These are phyloP conservation scores for Gorgonomyces haynaldii DNA, from an alignment of 192 early-diverging fungal genomes.

Conservation along the genomic window DNA sequence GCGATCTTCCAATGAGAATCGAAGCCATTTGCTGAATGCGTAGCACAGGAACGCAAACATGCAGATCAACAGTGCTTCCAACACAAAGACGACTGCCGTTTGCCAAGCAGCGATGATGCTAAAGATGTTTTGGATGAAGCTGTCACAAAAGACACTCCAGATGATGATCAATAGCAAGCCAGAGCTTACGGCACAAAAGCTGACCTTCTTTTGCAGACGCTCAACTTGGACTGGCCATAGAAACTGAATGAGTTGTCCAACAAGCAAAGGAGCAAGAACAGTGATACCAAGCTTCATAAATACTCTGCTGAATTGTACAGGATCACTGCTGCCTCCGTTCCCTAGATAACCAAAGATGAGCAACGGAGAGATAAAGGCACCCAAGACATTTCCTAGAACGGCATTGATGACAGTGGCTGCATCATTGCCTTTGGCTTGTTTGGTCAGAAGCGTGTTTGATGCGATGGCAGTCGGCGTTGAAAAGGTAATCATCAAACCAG, in stretches of 20 bases:
- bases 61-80: conserved; percentile 39
- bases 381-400: conserved; percentile 57
- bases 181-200: conserved; percentile 42
- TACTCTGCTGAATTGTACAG: conserved; percentile 30
- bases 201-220: conserved; percentile 32
- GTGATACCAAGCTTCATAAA: conserved; percentile 46
- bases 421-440: conserved; percentile 54
- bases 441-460: conserved; percentile 68
- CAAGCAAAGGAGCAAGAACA: conserved; percentile 48
- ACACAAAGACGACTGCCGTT: conserved; percentile 39
- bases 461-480: conserved; percentile 61
- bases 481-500: conserved; percentile 52
- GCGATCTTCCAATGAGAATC: conserved; percentile 41
- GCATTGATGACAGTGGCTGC: conserved; percentile 54
- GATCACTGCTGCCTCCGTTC: conserved; percentile 30
- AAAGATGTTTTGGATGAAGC: conserved; percentile 47
- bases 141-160: conserved; percentile 63
- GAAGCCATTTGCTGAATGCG: too few species aligned
- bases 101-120: conserved; percentile 31
- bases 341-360: conserved; percentile 37
- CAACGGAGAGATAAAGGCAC: conserved; percentile 45
- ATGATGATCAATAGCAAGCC: conserved; percentile 50
- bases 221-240: conserved; percentile 25
- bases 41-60: conserved; percentile 38
- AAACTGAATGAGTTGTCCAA: conserved; percentile 32